Evolutionary conservation across 1,139 yeast species (phyloP), one percentile per base, ranked within the genome.

Genomic region (Martiniozyma asiatica): DNA sequence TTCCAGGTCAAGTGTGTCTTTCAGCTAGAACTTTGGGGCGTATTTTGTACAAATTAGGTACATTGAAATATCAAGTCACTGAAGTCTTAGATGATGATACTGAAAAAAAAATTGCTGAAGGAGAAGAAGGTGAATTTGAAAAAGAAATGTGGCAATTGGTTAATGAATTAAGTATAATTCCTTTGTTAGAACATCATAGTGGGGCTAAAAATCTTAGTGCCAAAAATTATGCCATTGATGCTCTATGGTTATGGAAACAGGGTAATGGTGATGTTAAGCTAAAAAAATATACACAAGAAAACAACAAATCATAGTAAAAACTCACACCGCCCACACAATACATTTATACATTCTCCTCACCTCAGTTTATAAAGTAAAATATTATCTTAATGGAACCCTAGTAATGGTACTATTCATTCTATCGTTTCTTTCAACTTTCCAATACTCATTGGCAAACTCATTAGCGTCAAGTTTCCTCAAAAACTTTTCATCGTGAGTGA

Each of bases 401-500:
- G 44, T 47, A 16, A 89, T 87, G 35, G 73, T 70, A 1, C 95
- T 81, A 40, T 73, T 73, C 45, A 84, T 89, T 32, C 78, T 67
- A 37, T 76, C 82, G 52, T 85, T 85, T 48, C 98, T 65, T 40
- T 70, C 70, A 13, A 89, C 76, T 39, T 81, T 66, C 54, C 77
- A 89, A 53, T 81, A 92, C 48, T 79, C 85, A 51, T 84, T 95
- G n/a, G 94, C 76, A 50, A 81, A 85, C 33, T 73, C 69, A 19
- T 76, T 70, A 0, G 96, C 96, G 50, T 77, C 74, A 73, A 89
- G 85, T 48, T 77, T 79, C 31, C 74, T 66, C 48, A 89, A 60
- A 47, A 89, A 89, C 44, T 80, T 79, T 53, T 89, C 96, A 56
- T 89, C 99, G 49, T 89, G 98, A 0, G 98, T 89, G 43, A 89